Evolutionary conservation across 2,329 filamentous ascomycete genomes (phyloP), one percentile per base, ranked within the genome.

Genomic region (Aureobasidium leucospermi): DNA sequence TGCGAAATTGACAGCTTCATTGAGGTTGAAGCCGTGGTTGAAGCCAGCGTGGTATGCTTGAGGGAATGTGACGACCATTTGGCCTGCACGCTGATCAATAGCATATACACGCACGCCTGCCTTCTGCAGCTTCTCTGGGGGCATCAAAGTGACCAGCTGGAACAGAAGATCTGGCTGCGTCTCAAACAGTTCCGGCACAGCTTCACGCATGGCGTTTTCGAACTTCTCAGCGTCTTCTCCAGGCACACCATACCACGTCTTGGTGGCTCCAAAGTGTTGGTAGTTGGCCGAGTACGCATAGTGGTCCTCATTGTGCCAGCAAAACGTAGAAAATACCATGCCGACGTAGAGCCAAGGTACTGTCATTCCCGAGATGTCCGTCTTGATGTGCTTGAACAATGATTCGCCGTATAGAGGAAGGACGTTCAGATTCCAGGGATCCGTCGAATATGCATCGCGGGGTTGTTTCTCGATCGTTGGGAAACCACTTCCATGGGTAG

Each of bases 301-400:
- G 70, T 99, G 94, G 68, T 99, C 94, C 69, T 99, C 94, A 64
- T 96, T 96, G 72, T 99, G 94, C 94, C 94, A 99, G 74, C 94
- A 99, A 70, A 99, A 99, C 0, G 94, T 97, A 0, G 94, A 99
- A 71, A 99, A 99, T 41, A 96, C 95, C 94, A 99, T 99, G 63
- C 94, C 94, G 4, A 99, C 94, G 70, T 99, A 99, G 3, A 99
- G 85, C 94, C 94, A 99, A 0, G 94, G 94, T 7, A 99, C 93
- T 0, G 94, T 99, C 94, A 99, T 99, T 39, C 94, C 94, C 1
- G 94, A 97, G 57, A 99, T 95, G 69, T 99, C 94, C 0, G 93
- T 90, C 72, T 97, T 97, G 78, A 99, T 97, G 67, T 99, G 90
- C 51, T 93, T 85, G 77, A 99, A 99, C 1, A 99, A 78, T 49